Conservation (phyloP, 257 asterid genomes). For the Hygrophila difformis region DNA sequence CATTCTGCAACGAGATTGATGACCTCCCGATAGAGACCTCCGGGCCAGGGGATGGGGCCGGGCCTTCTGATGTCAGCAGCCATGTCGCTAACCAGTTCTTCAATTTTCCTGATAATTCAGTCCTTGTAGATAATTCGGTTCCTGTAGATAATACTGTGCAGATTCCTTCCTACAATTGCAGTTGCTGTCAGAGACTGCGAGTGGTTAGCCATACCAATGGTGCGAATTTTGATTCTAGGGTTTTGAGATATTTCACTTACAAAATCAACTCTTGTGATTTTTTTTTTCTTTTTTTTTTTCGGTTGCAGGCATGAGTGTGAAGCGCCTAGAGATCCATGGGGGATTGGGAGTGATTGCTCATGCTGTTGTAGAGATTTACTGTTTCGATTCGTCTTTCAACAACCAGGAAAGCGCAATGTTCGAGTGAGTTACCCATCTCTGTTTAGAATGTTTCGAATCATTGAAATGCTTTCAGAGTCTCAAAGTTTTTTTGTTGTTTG, state of each 20-base stretch:
- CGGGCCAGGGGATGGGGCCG: not conserved
- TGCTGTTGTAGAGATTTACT: constrained; percentile 40
- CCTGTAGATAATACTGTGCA: constrained; percentile 22
- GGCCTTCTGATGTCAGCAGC: constrained; percentile 12
- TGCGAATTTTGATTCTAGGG: constrained; percentile 5
- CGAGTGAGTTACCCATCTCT: constrained; percentile 34
- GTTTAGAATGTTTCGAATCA: not conserved
- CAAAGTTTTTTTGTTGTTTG: no score
- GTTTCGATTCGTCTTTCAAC: constrained; percentile 19
- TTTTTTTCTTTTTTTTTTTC: not conserved
- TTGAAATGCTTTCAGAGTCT: no score
- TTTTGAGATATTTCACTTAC: no score
- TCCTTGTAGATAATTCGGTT: constrained; percentile 12
- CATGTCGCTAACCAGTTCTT: constrained; percentile 8
- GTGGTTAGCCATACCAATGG: constrained; percentile 64
- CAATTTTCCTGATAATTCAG: not conserved
- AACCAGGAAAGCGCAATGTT: constrained; percentile 31
- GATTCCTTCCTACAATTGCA: constrained; percentile 30
- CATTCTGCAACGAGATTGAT: constrained; percentile 19
- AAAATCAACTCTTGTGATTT: no score
- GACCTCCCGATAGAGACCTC: not conserved
- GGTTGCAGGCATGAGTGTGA: constrained; percentile 39
- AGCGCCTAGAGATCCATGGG: constrained; percentile 69
- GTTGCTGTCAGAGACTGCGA: constrained; percentile 53
- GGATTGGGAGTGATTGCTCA: constrained; percentile 56